Conservation (phyloP, 2,329 filamentous ascomycete genomes). For the Leptographium radiaticola region DNA sequence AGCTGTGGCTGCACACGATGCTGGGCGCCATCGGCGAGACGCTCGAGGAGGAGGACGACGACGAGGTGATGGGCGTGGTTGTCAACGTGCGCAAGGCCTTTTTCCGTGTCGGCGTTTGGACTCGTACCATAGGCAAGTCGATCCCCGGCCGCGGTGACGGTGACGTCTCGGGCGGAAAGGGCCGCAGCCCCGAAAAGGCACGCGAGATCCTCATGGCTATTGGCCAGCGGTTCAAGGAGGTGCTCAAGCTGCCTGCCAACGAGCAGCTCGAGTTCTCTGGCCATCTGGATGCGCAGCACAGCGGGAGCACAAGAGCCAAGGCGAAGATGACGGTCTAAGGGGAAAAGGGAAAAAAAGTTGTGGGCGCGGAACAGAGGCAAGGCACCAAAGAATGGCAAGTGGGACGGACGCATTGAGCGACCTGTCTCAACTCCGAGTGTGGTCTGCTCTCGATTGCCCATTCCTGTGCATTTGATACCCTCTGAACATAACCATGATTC, state of each 20-base stretch:
- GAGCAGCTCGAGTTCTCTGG: constrained; percentile 91
- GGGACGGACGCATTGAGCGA: neutral
- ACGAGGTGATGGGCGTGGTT: constrained; percentile 97
- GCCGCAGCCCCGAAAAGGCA: constrained; percentile 66
- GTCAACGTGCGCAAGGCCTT: constrained; percentile 98
- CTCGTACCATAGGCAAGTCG: constrained; percentile 78
- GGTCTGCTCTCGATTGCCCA: neutral
- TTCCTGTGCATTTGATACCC: neutral
- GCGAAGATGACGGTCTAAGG: constrained; percentile 76
- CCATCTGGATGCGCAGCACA: constrained; percentile 86
- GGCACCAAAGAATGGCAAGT: neutral
- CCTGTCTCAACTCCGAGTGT: neutral
- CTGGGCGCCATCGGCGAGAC: constrained; percentile 95
- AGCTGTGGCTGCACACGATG: constrained; percentile 95
- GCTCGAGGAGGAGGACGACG: constrained; percentile 84
- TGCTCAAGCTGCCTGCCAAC: constrained; percentile 61
- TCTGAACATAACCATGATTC: neutral
- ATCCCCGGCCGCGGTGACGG: constrained; percentile 64
- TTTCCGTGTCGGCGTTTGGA: constrained; percentile 97
- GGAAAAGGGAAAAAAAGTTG: neutral
- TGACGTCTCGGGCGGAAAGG: constrained; percentile 63
- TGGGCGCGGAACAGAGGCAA: neutral
- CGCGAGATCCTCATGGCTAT: constrained; percentile 75
- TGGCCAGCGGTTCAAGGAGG: constrained; percentile 83
- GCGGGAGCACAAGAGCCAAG: constrained; percentile 89